phyloP scores from a whole-genome alignment of 345 rosid species.

The Bruguiera gymnorhiza region DNA sequence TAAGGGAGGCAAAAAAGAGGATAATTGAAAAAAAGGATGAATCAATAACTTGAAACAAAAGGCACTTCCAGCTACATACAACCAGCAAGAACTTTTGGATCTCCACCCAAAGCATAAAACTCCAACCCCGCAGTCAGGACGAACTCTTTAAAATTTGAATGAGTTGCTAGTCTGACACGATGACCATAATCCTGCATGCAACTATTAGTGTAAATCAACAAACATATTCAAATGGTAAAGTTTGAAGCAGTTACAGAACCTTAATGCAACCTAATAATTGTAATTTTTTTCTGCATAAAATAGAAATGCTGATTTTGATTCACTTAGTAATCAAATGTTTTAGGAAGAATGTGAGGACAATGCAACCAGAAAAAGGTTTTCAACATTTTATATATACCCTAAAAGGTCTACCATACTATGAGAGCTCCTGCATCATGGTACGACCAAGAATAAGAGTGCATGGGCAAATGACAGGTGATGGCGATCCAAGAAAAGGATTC shows the following conservation, averaged over 20 bases:
- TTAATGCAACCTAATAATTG: background rate
- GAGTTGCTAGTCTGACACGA: constrained; percentile 98
- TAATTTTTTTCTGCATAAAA: background rate
- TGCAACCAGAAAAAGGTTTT: background rate
- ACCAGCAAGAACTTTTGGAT: constrained; percentile 94
- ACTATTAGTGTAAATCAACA: constrained; percentile 8
- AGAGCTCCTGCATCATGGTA: too few species aligned
- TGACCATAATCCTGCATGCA: constrained; percentile 93
- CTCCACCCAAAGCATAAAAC: constrained; percentile 94
- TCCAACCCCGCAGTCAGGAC: constrained; percentile 97
- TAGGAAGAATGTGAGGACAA: background rate
- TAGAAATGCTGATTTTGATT: background rate
- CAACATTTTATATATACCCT: background rate
- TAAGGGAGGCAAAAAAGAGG: background rate
- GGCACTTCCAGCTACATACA: constrained; percentile 58
- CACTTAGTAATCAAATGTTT: background rate
- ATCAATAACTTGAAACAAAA: constrained; percentile 2
- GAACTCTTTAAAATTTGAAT: constrained; percentile 96
- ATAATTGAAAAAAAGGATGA: constrained; percentile 2
- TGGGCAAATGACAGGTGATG: background rate
- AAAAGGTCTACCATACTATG: too few species aligned
- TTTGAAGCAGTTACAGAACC: background rate
- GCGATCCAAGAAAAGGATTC: background rate
- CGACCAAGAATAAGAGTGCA: background rate
- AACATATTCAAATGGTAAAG: constrained; percentile 2